Conservation (phyloP, 352 stramenopile species). For the Phytopythium litorale region DNA sequence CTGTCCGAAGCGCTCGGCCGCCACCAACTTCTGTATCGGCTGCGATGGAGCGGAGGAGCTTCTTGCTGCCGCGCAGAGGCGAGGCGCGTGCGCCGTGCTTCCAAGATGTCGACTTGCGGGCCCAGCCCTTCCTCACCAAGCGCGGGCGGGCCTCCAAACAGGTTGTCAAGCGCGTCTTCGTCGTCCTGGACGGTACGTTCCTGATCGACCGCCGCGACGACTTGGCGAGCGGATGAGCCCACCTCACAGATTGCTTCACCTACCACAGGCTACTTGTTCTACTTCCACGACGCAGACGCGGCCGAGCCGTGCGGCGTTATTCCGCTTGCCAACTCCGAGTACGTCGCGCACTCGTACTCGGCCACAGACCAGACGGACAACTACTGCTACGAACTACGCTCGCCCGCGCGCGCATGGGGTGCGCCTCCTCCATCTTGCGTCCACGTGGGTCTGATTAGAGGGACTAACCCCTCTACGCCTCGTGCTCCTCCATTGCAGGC, state of each 20-base stretch:
- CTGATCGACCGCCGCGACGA: no score
- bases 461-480: neutral
- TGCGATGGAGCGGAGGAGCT: slow-evolving; percentile 7
- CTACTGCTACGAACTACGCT: slow-evolving; percentile 71
- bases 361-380: slow-evolving; percentile 55
- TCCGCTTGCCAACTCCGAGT: slow-evolving; percentile 58
- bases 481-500: slow-evolving; percentile 15
- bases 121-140: slow-evolving; percentile 73
- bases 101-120: slow-evolving; percentile 53
- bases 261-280: slow-evolving; percentile 65
- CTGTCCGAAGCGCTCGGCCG: neutral
- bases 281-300: slow-evolving; percentile 56
- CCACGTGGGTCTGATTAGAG: neutral
- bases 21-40: neutral
- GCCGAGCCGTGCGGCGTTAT: slow-evolving; percentile 60
- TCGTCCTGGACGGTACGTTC: slow-evolving; percentile 59
- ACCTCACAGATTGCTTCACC: no score
- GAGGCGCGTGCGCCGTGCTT: slow-evolving; percentile 28
- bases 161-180: slow-evolving; percentile 69
- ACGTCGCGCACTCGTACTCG: slow-evolving; percentile 70
- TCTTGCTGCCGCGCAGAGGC: slow-evolving; percentile 1
- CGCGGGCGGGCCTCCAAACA: slow-evolving; percentile 60
- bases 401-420: slow-evolving; percentile 60
- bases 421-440: neutral
- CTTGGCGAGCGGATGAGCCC: neutral